Evolutionary conservation across 257 asterid genomes (phyloP).

Genomic region (Solanum rostratum): DNA sequence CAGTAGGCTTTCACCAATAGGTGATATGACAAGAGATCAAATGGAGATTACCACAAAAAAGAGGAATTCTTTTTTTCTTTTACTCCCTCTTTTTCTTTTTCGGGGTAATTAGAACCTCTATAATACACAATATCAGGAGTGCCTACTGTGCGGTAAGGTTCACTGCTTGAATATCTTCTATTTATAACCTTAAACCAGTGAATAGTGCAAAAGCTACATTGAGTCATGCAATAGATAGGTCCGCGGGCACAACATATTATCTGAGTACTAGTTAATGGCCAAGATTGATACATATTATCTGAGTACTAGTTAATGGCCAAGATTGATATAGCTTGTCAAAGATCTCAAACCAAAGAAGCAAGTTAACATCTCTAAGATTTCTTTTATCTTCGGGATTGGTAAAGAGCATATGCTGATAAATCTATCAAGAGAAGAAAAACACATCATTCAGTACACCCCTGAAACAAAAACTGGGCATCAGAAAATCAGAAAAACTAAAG

Average conservation of each 20-base stretch:
- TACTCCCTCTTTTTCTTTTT: not conserved
- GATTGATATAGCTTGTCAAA: not conserved
- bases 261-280: not conserved
- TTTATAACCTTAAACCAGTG: not conserved
- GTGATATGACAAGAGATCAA: not conserved
- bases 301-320: not conserved
- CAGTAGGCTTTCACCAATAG: not conserved
- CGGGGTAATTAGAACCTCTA: not conserved
- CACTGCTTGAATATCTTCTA: not conserved
- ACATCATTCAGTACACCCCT: not conserved
- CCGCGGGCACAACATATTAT: not conserved
- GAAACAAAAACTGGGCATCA: not conserved
- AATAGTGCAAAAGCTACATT: not conserved
- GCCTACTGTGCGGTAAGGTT: not conserved
- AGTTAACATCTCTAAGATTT: not conserved
- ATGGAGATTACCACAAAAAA: not conserved
- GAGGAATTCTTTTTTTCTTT: not conserved
- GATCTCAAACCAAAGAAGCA: not conserved
- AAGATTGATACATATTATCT: not conserved
- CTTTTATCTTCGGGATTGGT: not conserved
- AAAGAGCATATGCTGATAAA: not conserved
- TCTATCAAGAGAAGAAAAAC: not conserved
- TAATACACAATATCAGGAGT: not conserved
- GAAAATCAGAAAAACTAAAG: not conserved
- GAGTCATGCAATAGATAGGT: not conserved